Base-by-base conservation (phyloP, 2,329 filamentous ascomycete genomes). In the Colletotrichum chrysophilum region DNA sequence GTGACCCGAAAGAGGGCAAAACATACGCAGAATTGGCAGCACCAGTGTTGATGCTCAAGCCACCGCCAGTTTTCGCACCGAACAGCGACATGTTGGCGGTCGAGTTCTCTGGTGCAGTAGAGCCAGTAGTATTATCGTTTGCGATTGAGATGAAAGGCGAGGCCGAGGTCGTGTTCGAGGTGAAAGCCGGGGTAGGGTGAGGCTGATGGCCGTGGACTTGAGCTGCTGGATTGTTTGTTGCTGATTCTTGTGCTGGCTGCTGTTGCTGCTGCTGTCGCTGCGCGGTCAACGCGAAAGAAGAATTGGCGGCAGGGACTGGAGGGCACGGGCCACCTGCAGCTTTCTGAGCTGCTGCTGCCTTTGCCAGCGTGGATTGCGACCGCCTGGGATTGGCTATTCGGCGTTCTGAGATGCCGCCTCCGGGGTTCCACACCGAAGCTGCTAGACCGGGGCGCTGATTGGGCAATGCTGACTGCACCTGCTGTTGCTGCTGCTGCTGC, bases 1-100 rank as follows among this genome's bases (percentile, higher is more conserved):
- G n/a, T 38, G 14, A 13, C 55, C 67, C 55, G 61, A 60, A 52
- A 75, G 18, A 18, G 14, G 18, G 14, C 18, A 24, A 18, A 60
- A 86, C 88, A 82, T 79, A 90, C 89, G 89, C 89, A 76, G 88
- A 83, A 82, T 92, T 93, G 77, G 91, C 91, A 74, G 89, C 86
- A 78, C 88, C 89, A 21, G 91, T 92, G 84, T 93, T 93, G 84
- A 93, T 93, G 80, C 89, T 91, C 78, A 93, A 87, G 81, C 89
- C 90, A 78, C 87, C 89, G 76, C 90, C 70, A 16, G 74, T 64
- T 38, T 60, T 74, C 26, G 71, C 58, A 30, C 72, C 72, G 61
- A 74, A 76, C 21, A 69, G 66, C 34, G 66, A 58, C 74, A 76
- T 74, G 26, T 60, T 26, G 55, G 13, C 36, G 26, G 21, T 74